A percentile compares a stretch with the other conserved stretches of the same genome.
Conservation (phyloP, 345 rosid species). For the Triadica sebifera region DNA sequence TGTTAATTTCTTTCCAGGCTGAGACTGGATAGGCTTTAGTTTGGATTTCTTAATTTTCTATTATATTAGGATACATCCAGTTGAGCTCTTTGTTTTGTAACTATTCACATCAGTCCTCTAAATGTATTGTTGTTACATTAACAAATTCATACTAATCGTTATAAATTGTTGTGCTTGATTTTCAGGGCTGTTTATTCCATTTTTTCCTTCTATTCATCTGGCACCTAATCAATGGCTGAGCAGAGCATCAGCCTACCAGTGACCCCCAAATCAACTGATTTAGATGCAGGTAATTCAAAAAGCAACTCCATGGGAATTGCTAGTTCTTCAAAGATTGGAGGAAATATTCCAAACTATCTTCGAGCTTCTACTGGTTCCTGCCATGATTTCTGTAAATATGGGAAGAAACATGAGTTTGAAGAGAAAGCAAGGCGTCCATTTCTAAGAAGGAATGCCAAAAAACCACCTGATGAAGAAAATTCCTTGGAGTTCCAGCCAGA, state of each 20-base stretch:
- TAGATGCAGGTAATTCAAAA: constrained; percentile 35
- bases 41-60: neutral
- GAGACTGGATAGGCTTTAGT: neutral
- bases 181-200: constrained; percentile 4
- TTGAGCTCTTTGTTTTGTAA: neutral
- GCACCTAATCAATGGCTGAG: constrained; percentile 44
- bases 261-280: constrained; percentile 32
- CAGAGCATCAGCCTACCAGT: constrained; percentile 27
- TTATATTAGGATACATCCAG: neutral
- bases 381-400: constrained; percentile 83
- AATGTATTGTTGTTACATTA: neutral
- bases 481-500: constrained; percentile 27
- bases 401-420: constrained; percentile 49
- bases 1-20: neutral
- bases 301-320: constrained; percentile 44
- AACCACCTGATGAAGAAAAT: constrained; percentile 34
- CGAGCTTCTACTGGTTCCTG: constrained; percentile 77
- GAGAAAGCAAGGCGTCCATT: constrained; percentile 40
- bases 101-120: neutral
- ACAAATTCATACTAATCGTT: neutral
- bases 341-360: constrained; percentile 57
- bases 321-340: constrained; percentile 33
- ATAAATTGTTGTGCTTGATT: constrained; percentile 5
- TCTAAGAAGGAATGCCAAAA: constrained; percentile 37
- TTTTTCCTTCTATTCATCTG: constrained; percentile 4